Evolutionary conservation across 495 filamentous ascomycete genomes (phyloP).

Genomic region (Aspergillus egyptiacus): DNA sequence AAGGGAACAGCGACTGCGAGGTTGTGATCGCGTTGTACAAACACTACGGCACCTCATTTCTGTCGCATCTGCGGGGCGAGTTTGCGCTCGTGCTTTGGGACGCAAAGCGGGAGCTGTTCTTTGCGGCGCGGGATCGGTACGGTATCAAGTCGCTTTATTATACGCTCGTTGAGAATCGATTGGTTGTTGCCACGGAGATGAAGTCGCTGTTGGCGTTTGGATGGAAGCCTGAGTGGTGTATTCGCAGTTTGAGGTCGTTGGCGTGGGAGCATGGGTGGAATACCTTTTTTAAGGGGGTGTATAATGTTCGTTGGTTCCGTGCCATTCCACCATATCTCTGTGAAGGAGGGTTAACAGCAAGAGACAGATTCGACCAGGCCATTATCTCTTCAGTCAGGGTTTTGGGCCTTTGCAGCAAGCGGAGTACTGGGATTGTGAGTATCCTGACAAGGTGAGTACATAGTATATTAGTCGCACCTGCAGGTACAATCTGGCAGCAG

Average conservation of each 20-base stretch:
- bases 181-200: slow-evolving; percentile 39
- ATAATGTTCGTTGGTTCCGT: too few species aligned
- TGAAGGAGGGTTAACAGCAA: not conserved
- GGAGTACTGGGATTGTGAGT: slow-evolving; percentile 46
- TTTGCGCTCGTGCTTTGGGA: slow-evolving; percentile 47
- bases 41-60: slow-evolving; percentile 37
- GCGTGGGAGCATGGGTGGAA: slow-evolving; percentile 31
- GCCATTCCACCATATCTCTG: too few species aligned
- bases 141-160: slow-evolving; percentile 50
- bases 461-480: too few species aligned
- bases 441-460: slow-evolving; percentile 39
- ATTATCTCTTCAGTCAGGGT: slow-evolving; percentile 16
- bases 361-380: slow-evolving; percentile 14
- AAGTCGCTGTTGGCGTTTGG: slow-evolving; percentile 42
- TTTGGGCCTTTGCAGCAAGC: slow-evolving; percentile 24
- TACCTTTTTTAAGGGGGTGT: slow-evolving; percentile 42
- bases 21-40: slow-evolving; percentile 47
- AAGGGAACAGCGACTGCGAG: slow-evolving; percentile 39
- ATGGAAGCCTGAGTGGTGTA: slow-evolving; percentile 46
- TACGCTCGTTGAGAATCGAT: slow-evolving; percentile 25
- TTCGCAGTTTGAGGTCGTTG: slow-evolving; percentile 32
- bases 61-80: slow-evolving; percentile 44
- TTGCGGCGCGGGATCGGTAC: slow-evolving; percentile 45
- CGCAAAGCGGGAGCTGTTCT: slow-evolving; percentile 25
- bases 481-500: too few species aligned